phyloP scores from a whole-genome alignment of 257 asterid species.

The Lavandula angustifolia region DNA sequence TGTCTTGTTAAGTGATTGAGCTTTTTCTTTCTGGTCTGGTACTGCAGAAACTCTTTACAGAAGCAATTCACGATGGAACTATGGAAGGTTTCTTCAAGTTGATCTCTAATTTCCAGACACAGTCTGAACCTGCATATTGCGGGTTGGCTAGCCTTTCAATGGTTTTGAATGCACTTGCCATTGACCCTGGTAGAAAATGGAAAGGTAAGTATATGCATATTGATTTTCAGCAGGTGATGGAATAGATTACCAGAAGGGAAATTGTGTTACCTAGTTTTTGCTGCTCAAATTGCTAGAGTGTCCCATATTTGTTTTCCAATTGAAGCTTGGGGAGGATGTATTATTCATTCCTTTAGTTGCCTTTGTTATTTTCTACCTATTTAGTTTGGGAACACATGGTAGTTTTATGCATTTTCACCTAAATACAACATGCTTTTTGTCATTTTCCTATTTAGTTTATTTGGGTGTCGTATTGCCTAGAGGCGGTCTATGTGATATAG shows the following conservation, averaged over 20 bases:
- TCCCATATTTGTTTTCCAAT: slow-evolving; percentile 18
- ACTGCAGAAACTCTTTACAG: slow-evolving; percentile 84
- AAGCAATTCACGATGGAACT: slow-evolving; percentile 86
- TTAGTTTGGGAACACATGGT: too few species aligned
- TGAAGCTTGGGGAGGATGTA: slow-evolving; percentile 14
- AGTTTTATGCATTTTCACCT: too few species aligned
- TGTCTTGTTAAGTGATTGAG: slow-evolving; percentile 17
- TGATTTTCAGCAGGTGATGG: slow-evolving; percentile 6
- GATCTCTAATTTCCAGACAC: slow-evolving; percentile 96
- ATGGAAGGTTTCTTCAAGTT: slow-evolving; percentile 96
- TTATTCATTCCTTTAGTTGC: background rate
- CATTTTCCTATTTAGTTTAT: background rate
- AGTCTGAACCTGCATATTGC: slow-evolving; percentile 98
- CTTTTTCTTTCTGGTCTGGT: slow-evolving; percentile 17
- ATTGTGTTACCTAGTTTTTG: slow-evolving; percentile 6
- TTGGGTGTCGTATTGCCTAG: background rate
- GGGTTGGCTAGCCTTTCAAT: slow-evolving; percentile 98
- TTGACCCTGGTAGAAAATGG: slow-evolving; percentile 98
- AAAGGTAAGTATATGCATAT: slow-evolving; percentile 57
- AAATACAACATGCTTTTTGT: too few species aligned
- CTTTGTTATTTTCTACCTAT: background rate
- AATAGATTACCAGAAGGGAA: background rate
- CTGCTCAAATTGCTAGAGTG: slow-evolving; percentile 1
- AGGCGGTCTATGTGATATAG: background rate
- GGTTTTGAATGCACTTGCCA: slow-evolving; percentile 97